Conservation (phyloP, 176 grass and related monocot genomes). For the Phoenix roebelenii region DNA sequence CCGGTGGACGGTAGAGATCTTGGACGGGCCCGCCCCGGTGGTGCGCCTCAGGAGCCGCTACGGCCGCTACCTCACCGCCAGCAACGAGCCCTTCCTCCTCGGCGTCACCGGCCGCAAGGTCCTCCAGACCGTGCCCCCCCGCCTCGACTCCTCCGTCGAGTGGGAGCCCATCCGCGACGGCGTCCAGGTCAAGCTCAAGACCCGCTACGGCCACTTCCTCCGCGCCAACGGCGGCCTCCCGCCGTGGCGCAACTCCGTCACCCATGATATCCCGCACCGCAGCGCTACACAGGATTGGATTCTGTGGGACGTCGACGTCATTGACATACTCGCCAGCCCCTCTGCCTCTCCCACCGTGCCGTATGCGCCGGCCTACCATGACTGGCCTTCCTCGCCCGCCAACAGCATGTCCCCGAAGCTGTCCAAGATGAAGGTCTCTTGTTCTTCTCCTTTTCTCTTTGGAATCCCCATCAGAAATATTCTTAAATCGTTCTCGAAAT, state of each 20-base stretch:
- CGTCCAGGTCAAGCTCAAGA: constrained; percentile 6
- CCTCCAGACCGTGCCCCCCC: constrained; percentile 37
- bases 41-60: constrained; percentile 62
- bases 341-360: no score
- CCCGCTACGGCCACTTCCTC: constrained; percentile 22
- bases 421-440: constrained; percentile 36
- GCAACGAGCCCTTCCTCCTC: constrained; percentile 59
- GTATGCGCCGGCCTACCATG: no score
- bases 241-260: constrained; percentile 24
- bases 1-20: constrained; percentile 60
- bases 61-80: constrained; percentile 82
- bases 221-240: constrained; percentile 20
- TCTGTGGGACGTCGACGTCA: constrained; percentile 17
- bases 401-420: constrained; percentile 9
- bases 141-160: constrained; percentile 72
- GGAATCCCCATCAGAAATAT: no score
- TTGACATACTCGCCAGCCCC: no score
- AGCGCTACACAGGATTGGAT: constrained; percentile 19
- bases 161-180: constrained; percentile 34
- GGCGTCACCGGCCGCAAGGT: constrained; percentile 54
- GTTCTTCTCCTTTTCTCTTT: neutral
- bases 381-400: constrained; percentile 7
- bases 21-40: constrained; percentile 28
- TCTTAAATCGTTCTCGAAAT: no score
- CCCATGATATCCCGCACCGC: constrained; percentile 25